phyloP scores from a whole-genome alignment of 2,329 filamentous ascomycete genomes.

The Neoarthrinium moseri region DNA sequence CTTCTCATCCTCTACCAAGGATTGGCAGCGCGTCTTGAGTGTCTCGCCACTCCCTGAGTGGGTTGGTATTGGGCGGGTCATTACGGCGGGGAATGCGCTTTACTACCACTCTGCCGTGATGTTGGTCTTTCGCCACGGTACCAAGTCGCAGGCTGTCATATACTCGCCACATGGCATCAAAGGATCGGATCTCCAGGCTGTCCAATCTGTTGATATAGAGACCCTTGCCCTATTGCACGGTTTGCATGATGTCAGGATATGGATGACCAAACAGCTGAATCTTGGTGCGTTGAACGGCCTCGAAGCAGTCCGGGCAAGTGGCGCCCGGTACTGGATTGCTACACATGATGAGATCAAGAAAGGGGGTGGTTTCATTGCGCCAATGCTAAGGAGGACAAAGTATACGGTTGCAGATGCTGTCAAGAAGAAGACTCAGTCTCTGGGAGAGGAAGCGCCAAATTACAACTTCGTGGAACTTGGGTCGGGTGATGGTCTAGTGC shows the following conservation, averaged over 20 bases:
- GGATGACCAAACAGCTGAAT: constrained; percentile 55
- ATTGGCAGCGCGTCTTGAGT: constrained; percentile 23
- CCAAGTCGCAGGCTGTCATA: constrained; percentile 40
- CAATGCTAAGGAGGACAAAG: constrained; percentile 43
- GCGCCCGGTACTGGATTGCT: constrained; percentile 61
- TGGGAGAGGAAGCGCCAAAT: constrained; percentile 30
- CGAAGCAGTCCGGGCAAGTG: constrained; percentile 48
- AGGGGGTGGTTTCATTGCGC: constrained; percentile 55
- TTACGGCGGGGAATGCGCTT: constrained; percentile 51
- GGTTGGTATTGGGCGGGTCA: constrained; percentile 59
- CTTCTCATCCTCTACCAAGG: constrained; percentile 32
- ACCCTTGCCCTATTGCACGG: constrained; percentile 63
- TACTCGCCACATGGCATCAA: constrained; percentile 65
- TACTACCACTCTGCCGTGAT: constrained; percentile 63
- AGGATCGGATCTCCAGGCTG: constrained; percentile 38
- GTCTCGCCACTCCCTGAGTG: constrained; percentile 49
- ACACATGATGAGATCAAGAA: constrained; percentile 66
- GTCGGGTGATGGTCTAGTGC: constrained; percentile 54
- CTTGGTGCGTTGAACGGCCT: constrained; percentile 63
- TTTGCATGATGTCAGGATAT: constrained; percentile 57
- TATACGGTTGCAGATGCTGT: constrained; percentile 43
- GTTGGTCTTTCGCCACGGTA: constrained; percentile 44
- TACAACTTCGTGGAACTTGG: constrained; percentile 51
- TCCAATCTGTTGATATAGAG: constrained; percentile 42
- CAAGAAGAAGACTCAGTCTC: constrained; percentile 30